phyloP scores from a whole-genome alignment of 495 filamentous ascomycete genomes.

The Penicillium dipodomyicola region DNA sequence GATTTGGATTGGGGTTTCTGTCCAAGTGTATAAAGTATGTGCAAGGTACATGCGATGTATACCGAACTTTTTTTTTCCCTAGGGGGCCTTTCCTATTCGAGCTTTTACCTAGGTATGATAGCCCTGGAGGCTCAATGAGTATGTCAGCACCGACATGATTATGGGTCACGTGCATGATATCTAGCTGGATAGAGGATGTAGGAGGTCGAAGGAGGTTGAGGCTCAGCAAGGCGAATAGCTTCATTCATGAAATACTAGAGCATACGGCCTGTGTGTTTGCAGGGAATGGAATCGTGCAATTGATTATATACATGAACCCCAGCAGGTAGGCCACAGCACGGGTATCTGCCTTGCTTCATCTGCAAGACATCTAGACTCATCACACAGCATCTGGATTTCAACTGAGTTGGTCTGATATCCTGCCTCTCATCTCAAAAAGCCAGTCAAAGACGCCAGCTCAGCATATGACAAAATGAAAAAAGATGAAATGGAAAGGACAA shows the following conservation, averaged over 20 bases:
- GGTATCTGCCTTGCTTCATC: not conserved
- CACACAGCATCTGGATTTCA: not conserved
- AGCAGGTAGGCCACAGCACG: not conserved
- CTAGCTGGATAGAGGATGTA: not conserved
- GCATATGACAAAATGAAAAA: not conserved
- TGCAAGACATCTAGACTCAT: not conserved
- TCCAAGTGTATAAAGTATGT: not conserved
- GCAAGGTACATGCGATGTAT: not conserved
- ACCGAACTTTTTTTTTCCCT: not conserved
- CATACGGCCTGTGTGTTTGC: not conserved
- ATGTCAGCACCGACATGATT: too few relatives aligned
- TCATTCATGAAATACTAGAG: too few relatives aligned
- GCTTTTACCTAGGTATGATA: too few relatives aligned
- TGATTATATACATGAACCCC: conserved; percentile 16
- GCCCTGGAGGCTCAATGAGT: not conserved
- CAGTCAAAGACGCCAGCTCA: conserved; percentile 5
- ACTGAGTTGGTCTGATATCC: not conserved
- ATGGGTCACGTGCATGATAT: not conserved
- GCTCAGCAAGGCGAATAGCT: too few relatives aligned
- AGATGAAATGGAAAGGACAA: not conserved
- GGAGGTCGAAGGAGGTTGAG: too few relatives aligned
- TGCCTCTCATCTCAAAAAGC: not conserved
- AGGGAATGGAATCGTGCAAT: not conserved
- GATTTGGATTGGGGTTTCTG: not conserved
- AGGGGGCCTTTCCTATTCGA: not conserved